Base-by-base conservation (phyloP, 306 rosid genomes). In the Vicia sativa region DNA sequence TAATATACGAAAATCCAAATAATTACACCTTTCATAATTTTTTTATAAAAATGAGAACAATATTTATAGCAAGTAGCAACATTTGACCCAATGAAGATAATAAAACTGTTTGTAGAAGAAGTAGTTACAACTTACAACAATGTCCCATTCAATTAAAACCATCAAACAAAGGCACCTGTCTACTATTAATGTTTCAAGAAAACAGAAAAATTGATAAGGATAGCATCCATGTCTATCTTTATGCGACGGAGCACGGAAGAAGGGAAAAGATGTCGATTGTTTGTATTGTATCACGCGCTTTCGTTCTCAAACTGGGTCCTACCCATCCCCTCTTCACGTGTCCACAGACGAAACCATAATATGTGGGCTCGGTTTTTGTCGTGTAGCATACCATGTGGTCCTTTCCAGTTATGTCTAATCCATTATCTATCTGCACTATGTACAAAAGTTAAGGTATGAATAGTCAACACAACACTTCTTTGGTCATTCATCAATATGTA, bases 261-360 rank as follows among this genome's bases (percentile, higher is more conserved):
- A 25, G 3, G 28, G 3, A 25, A 59, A 74, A 55, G 67, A 56
- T 68, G 72, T 72, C 62, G 78, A 84, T 53, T 62, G 66, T 26
- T 48, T 34, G 77, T 34, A 16, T 61, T 77, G 2, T 34, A 34
- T 34, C 66, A 75, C 70, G 74, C 70, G 82, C 21, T 18, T 80
- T 79, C 80, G 39, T 71, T 29, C 46, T 79, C 87, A 13, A 37
- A 38, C 46, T 77, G 83, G 90, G 79, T 66, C 84, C 83, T 5
- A 0, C 18, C 75, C 60, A 70, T 53, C 35, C 46, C 68, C 41
- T 9, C 71, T 81, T 83, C 91, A 88, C 89, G 86, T 83, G 89
- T 28, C 13, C 61, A 62, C 13, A 9, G 79, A 48, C 78, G 56
- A 67, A 21, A 5, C 85, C 79, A 77, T 54, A 10, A 2, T 52